Base-by-base conservation (phyloP, 2,329 filamentous ascomycete species). In the Chaetomium sp. region DNA sequence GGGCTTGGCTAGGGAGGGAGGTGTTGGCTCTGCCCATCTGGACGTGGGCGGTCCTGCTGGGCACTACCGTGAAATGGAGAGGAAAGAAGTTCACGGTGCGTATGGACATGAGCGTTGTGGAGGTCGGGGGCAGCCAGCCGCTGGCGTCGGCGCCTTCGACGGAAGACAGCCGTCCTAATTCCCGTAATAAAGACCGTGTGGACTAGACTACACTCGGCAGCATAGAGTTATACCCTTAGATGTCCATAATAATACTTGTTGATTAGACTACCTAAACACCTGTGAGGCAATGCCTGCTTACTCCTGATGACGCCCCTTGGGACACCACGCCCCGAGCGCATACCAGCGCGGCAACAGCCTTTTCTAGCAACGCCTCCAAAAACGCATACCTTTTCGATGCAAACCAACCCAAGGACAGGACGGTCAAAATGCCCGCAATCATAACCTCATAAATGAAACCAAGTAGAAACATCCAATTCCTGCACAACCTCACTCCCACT, bases 11-110 rank as follows among this genome's bases (percentile, higher is more conserved):
- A 0, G 92, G 90, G 0, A 83, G 95, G 35, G 95, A 99, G 77
- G 69, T 86, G 0, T 81, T 97, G 9, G 93, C 95, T 0, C 80
- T 97, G 54, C 93, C 93, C 0, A 90, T 99, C 65, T 99, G 95
- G 95, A 80, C 87, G 0, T 93, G 90, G 86, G 95, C 95, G 0
- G 91, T 97, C 23, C 86, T 92, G 70, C 89, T 94, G n/a, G 95
- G 95, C 0, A 87, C 90, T 1, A 94, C 88, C 0, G 92, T 99
- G 0, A 86, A 86, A 60, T 99, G 95, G 96, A 82, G 95, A 62
- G 94, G 93, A 0, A 89, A 88, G 72, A 84, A 81, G 31, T 98
- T 98, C 75, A 86, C 85, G 71, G 93, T 98, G 1, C 87, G 89
- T 1, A 83, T 92, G 70, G 91, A 98, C 75, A 94, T 94, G 83